These are phyloP conservation scores for Leishmania turanica DNA, from an alignment of 208 protist genomes.

Conservation along the genomic window DNA sequence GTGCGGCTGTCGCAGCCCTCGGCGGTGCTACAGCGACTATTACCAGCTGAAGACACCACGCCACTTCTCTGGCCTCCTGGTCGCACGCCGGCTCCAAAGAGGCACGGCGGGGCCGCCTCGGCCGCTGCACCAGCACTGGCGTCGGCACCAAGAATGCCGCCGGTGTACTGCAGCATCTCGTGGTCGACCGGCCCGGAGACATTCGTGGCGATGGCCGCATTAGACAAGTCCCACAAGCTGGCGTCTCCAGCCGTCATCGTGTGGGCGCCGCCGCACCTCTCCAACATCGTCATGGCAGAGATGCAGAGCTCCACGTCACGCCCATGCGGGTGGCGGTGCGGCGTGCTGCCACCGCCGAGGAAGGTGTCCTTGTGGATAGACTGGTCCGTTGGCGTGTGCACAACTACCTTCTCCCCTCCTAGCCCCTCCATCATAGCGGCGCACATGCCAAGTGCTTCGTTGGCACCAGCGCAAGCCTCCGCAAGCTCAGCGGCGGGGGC, in stretches of 20 bases:
- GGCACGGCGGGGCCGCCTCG: neutral
- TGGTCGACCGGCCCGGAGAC: neutral
- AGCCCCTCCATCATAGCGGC: neutral
- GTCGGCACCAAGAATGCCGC: neutral
- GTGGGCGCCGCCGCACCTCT: neutral
- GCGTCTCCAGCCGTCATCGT: neutral
- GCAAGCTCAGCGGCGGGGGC: neutral
- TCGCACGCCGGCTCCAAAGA: neutral
- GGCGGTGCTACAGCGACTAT: conserved; percentile 15
- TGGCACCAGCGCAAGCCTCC: neutral
- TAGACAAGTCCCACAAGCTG: neutral
- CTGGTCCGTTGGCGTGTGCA: conserved; percentile 25
- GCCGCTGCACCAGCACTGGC: neutral
- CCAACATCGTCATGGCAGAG: neutral
- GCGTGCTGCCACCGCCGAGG: conserved; percentile 12
- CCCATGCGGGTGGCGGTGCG: conserved; percentile 15
- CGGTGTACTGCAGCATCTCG: conserved; percentile 13
- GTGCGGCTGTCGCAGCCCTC: conserved; percentile 8
- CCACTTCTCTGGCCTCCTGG: neutral
- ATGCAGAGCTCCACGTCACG: neutral
- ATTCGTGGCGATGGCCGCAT: neutral
- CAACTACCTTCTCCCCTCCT: neutral
- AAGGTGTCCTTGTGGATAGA: conserved; percentile 21
- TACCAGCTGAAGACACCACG: neutral
- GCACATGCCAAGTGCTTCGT: neutral